A percentile compares a stretch with the other conserved stretches of the same genome.
phyloP scores from a whole-genome alignment of 1,284 basidiomycete species.

The Rhodotorula sp. region DNA sequence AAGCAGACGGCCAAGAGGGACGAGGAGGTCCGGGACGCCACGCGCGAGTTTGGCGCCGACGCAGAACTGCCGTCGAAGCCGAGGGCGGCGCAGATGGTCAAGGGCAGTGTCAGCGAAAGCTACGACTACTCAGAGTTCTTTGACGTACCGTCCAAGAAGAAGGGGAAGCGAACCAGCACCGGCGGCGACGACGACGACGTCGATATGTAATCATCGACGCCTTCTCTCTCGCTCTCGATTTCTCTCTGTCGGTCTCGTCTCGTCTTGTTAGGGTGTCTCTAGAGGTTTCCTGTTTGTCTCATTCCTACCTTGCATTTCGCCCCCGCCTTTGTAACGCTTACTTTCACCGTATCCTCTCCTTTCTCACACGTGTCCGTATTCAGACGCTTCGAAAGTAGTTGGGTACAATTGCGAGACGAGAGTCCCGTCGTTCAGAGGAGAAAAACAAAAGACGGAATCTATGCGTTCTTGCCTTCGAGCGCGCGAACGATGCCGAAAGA shows the following conservation, averaged over 20 bases:
- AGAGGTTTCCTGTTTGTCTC: not conserved
- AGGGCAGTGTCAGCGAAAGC: conserved; percentile 4
- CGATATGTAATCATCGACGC: conserved; percentile 1
- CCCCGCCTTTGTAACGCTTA: not conserved
- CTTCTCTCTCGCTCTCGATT: not conserved
- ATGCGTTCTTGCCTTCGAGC: conserved; percentile 56
- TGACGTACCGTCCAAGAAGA: not conserved
- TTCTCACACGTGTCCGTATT: no score
- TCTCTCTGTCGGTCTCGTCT: not conserved
- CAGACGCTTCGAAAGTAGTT: no score
- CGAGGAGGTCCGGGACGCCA: conserved; percentile 22
- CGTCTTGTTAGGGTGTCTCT: not conserved
- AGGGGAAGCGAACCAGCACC: not conserved
- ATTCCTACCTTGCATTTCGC: not conserved
- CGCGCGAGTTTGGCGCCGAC: conserved; percentile 37
- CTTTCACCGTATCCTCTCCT: not conserved
- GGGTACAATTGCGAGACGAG: no score
- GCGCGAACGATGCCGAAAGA: conserved; percentile 79
- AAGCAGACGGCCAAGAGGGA: conserved; percentile 24
- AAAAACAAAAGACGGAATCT: not conserved
- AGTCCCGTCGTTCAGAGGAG: no score
- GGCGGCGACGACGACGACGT: conserved; percentile 1
- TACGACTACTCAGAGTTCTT: conserved; percentile 23
- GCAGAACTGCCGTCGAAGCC: conserved; percentile 31
- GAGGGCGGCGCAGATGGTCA: conserved; percentile 18